Evolutionary conservation across 2,329 filamentous ascomycete genomes (phyloP).

Genomic region (Diaporthe batatas): DNA sequence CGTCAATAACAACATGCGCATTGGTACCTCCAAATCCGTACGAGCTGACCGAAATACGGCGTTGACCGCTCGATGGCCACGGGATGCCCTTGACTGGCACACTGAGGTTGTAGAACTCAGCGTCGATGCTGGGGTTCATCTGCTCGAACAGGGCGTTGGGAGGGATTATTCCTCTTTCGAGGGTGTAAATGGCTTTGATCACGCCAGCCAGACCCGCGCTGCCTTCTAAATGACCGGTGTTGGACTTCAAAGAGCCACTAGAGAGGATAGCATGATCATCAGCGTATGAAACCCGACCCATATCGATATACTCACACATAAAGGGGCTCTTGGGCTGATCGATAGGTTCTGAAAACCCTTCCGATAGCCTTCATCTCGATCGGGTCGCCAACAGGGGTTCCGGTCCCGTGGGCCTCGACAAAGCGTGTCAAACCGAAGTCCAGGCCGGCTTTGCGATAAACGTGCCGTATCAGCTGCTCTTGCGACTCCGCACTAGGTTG

Average conservation of each 20-base stretch:
- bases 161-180: conserved; percentile 44
- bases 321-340: conserved; percentile 38
- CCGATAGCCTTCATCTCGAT: conserved; percentile 41
- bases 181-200: conserved; percentile 42
- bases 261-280: neutral
- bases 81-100: neutral
- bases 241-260: conserved; percentile 45
- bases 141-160: conserved; percentile 42
- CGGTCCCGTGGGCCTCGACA: conserved; percentile 46
- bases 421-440: conserved; percentile 40
- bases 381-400: conserved; percentile 40
- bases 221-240: conserved; percentile 46
- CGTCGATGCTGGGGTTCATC: conserved; percentile 42
- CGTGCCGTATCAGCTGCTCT: conserved; percentile 47
- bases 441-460: conserved; percentile 45
- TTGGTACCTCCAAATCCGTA: conserved; percentile 24
- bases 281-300: neutral
- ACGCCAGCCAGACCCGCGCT: conserved; percentile 42
- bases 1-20: conserved; percentile 30
- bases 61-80: conserved; percentile 14
- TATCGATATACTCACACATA: conserved; percentile 38
- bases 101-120: neutral
- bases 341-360: conserved; percentile 33
- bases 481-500: conserved; percentile 52
- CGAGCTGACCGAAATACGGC: conserved; percentile 28